phyloP scores from a whole-genome alignment of 1,284 basidiomycete species.

The Cutaneotrichosporon mucoides region DNA sequence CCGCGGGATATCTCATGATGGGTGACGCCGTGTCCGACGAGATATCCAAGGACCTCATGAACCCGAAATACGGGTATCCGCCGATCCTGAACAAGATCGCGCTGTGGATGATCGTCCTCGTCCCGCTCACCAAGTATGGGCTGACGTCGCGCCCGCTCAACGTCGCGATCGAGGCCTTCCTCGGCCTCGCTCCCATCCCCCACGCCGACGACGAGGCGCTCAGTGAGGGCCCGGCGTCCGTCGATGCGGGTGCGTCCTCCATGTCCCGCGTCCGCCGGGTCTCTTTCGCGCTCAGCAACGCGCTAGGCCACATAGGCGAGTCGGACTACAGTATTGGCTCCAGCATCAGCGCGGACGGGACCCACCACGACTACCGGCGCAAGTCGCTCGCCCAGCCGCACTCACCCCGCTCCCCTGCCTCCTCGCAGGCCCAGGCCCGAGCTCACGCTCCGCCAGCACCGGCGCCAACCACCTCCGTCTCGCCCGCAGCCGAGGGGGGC shows the following conservation, averaged over 20 bases:
- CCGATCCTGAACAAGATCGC: conserved; percentile 67
- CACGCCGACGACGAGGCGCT: not conserved
- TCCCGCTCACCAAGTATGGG: conserved; percentile 84
- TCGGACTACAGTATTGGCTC: conserved; percentile 12
- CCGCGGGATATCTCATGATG: conserved; percentile 88
- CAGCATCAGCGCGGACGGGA: not conserved
- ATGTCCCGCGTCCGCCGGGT: not conserved
- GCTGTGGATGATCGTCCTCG: conserved; percentile 85
- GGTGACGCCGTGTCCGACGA: conserved; percentile 76
- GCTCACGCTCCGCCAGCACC: too few relatives aligned
- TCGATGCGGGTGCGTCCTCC: not conserved
- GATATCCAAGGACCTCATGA: conserved; percentile 81
- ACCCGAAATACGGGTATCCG: conserved; percentile 68
- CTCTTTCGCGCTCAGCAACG: conserved; percentile 7
- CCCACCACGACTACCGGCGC: not conserved
- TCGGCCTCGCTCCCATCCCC: conserved; percentile 57
- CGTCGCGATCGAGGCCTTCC: conserved; percentile 68
- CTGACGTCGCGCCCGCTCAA: conserved; percentile 81
- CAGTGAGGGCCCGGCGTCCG: too few relatives aligned
- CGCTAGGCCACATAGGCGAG: conserved; percentile 6
- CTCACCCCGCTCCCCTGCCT: too few relatives aligned
- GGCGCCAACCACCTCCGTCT: too few relatives aligned
- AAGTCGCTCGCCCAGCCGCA: not conserved
- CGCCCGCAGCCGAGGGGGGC: conserved; percentile 3
- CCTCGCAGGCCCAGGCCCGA: too few relatives aligned